Base-by-base conservation (phyloP, 495 filamentous ascomycete species). In the Polyplosphaeria fusca region DNA sequence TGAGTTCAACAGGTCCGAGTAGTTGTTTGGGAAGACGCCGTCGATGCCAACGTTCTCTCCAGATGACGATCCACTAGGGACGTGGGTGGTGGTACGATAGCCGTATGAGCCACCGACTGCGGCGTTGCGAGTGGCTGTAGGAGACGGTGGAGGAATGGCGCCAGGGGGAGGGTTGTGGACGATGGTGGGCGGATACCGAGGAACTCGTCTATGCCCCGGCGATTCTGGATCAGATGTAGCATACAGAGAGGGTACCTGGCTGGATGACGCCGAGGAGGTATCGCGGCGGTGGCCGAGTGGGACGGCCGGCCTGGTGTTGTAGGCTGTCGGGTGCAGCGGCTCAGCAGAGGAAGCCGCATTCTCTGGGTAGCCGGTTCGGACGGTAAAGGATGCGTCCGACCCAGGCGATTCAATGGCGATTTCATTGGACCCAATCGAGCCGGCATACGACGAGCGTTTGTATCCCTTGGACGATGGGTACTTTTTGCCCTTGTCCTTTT, bases 201-300 rank as follows among this genome's bases (percentile, higher is more conserved):
- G 39, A n/a, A 47, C 16, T n/a, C 61, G 50, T 11, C 50, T 30
- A 14, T 1, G 16, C 5, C 43, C 42, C n/a, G 49, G 49, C 2
- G 61, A 64, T n/a, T 60, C 55, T 13, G 61, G 48, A 1, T 60
- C 61, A 9, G 61, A 60, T 7, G 55, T 58, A 3, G 55, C 48
- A 41, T 55, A 59, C 24, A 60, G 37, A 9, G 61, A 64, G 9
- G 55, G 61, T 27, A 51, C 41, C 19, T 56, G 51, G 39, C 55
- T 58, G 2, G 61, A 64, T 30, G 61, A 64, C 20, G 50, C 42
- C 19, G 61, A 64, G 0, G 61, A 64, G 9, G 45, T 60, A 41
- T 64, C 55, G 46, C 61, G 55, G 49, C 59, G 60, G 24, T 64
- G 60, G 39, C 47, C 25, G 20, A 41, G 35, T n/a, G 61, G 49